These are phyloP conservation scores for Botrytis deweyae DNA, from an alignment of 2,329 filamentous ascomycete species.

Conservation along the genomic window DNA sequence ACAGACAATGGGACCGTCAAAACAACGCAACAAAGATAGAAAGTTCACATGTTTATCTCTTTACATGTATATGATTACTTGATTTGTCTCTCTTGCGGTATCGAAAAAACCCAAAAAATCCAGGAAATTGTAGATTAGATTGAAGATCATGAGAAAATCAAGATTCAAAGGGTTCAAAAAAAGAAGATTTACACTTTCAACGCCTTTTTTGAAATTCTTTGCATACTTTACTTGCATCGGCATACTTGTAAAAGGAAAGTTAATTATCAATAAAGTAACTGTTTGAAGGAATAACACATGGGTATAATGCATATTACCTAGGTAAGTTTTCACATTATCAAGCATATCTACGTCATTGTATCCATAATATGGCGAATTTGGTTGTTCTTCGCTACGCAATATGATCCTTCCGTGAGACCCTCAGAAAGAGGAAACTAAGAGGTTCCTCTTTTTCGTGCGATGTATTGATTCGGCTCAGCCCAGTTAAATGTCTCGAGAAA, in stretches of 20 bases:
- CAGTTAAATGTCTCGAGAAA: constrained; percentile 6
- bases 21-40: not conserved
- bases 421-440: not conserved
- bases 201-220: not conserved
- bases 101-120: not conserved
- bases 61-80: not conserved
- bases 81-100: not conserved
- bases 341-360: constrained; percentile 9
- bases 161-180: not conserved
- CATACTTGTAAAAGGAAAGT: not conserved
- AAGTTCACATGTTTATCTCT: constrained; percentile 1
- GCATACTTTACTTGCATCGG: constrained; percentile 10
- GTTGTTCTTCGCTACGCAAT: constrained; percentile 9
- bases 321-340: not conserved
- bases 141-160: not conserved
- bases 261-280: not conserved
- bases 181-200: not conserved
- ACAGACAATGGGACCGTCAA: not conserved
- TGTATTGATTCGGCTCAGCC: constrained; percentile 3
- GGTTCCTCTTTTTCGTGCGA: not conserved
- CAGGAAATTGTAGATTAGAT: not conserved
- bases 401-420: constrained; percentile 11
- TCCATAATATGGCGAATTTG: constrained; percentile 17
- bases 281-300: not conserved
- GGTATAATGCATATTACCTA: not conserved